These are phyloP conservation scores for Scleroderma bovista DNA, from an alignment of 768 basidiomycete genomes.

Conservation along the genomic window DNA sequence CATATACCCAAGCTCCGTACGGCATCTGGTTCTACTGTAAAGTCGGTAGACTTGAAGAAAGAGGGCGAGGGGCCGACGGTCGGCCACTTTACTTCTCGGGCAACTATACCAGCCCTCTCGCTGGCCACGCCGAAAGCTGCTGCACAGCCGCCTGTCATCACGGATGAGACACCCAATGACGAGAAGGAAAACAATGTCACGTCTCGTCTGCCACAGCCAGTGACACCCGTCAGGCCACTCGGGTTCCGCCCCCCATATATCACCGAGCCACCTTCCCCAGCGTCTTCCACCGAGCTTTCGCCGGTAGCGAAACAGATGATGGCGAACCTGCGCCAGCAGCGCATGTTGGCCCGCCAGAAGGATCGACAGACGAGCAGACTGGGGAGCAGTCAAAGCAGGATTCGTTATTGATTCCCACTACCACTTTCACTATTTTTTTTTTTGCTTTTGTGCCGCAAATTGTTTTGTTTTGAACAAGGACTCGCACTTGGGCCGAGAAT, in stretches of 20 bases:
- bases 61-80: conserved; percentile 1
- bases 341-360: conserved; percentile 28
- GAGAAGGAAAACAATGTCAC: conserved; percentile 20
- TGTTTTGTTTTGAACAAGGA: conserved; percentile 8
- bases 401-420: conserved; percentile 19
- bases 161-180: too few species aligned
- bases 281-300: conserved; percentile 70
- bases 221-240: conserved; percentile 43
- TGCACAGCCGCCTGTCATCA: neutral
- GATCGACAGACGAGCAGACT: conserved; percentile 26
- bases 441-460: conserved; percentile 6
- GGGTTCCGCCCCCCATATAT: conserved; percentile 28
- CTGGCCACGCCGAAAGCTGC: neutral
- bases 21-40: conserved; percentile 21
- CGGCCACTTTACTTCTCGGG: conserved; percentile 3
- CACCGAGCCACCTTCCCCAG: conserved; percentile 47
- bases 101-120: neutral
- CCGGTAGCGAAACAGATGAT: conserved; percentile 64
- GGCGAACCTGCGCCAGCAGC: conserved; percentile 49
- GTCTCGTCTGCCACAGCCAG: conserved; percentile 31
- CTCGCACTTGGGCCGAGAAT: neutral
- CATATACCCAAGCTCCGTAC: conserved; percentile 27
- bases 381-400: conserved; percentile 28
- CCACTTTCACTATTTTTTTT: conserved; percentile 1
- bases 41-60: conserved; percentile 14